phyloP scores from a whole-genome alignment of 495 filamentous ascomycete species.

The Arthonia radiata region DNA sequence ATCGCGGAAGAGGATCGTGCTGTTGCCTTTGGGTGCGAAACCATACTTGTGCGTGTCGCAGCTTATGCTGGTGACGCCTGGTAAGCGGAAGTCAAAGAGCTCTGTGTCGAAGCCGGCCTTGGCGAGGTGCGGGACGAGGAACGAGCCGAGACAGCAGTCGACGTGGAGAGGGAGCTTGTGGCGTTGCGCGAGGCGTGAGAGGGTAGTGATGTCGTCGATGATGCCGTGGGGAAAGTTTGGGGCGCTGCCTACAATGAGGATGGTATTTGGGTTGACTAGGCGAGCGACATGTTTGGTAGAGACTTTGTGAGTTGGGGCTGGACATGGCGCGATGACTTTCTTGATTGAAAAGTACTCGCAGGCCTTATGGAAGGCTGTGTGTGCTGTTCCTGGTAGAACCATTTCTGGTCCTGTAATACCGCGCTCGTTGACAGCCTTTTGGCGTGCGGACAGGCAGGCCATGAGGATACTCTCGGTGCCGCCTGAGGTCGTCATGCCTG shows the following conservation, averaged over 20 bases:
- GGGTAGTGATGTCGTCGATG: conserved; percentile 71
- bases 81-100: conserved; percentile 80
- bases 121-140: conserved; percentile 75
- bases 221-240: conserved; percentile 97
- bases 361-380: conserved; percentile 92
- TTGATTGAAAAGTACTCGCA: conserved; percentile 89
- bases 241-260: conserved; percentile 81
- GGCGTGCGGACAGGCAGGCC: conserved; percentile 67
- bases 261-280: conserved; percentile 87
- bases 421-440: conserved; percentile 67
- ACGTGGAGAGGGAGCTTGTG: conserved; percentile 75
- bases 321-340: conserved; percentile 70
- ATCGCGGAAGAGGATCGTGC: conserved; percentile 70
- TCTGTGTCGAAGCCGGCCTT: conserved; percentile 71
- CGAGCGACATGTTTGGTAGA: conserved; percentile 50
- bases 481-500: conserved; percentile 75
- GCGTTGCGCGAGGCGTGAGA: conserved; percentile 62
- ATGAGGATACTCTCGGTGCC: conserved; percentile 93
- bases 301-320: conserved; percentile 64
- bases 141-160: conserved; percentile 90
- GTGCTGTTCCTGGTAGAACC: conserved; percentile 85
- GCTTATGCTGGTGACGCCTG: conserved; percentile 80
- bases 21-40: conserved; percentile 93
- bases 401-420: conserved; percentile 88
- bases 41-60: conserved; percentile 99